Conservation (phyloP, 108 stramenopile species). For the Licmophora abbreviata region DNA sequence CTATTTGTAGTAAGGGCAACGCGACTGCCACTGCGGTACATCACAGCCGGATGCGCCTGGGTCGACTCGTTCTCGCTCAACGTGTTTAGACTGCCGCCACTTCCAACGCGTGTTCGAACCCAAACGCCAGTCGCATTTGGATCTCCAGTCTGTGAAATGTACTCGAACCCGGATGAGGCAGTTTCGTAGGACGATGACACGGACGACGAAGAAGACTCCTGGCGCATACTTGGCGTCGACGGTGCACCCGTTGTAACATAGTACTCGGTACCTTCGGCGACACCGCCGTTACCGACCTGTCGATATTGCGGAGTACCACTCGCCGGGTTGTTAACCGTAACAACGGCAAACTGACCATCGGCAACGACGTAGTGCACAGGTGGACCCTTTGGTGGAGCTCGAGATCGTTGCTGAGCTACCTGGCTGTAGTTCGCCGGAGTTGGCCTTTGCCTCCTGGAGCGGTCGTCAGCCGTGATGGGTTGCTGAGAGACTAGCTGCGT, state of each 20-base stretch:
- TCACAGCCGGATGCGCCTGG: neutral
- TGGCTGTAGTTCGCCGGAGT: too few species aligned
- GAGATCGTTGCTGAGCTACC: neutral
- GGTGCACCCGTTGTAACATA: too few species aligned
- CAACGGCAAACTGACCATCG: neutral
- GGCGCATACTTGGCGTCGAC: conserved; percentile 1
- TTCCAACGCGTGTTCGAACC: conserved; percentile 16
- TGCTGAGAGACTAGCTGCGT: too few species aligned
- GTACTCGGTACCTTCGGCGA: too few species aligned
- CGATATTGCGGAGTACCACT: too few species aligned
- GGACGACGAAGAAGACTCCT: conserved; percentile 31
- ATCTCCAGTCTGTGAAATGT: neutral
- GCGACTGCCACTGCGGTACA: conserved; percentile 11
- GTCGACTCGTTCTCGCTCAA: neutral
- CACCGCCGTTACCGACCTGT: too few species aligned
- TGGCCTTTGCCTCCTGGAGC: too few species aligned
- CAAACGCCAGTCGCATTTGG: conserved; percentile 20
- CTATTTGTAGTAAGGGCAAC: conserved; percentile 9
- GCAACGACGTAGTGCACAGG: neutral
- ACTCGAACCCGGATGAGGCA: conserved; percentile 23
- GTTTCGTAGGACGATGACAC: conserved; percentile 55
- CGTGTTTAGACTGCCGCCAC: conserved; percentile 8
- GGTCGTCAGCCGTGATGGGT: too few species aligned
- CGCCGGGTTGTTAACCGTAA: neutral
- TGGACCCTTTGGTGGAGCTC: neutral